Conservation (phyloP, 768 basidiomycete genomes). For the Pleurotus sapidus region DNA sequence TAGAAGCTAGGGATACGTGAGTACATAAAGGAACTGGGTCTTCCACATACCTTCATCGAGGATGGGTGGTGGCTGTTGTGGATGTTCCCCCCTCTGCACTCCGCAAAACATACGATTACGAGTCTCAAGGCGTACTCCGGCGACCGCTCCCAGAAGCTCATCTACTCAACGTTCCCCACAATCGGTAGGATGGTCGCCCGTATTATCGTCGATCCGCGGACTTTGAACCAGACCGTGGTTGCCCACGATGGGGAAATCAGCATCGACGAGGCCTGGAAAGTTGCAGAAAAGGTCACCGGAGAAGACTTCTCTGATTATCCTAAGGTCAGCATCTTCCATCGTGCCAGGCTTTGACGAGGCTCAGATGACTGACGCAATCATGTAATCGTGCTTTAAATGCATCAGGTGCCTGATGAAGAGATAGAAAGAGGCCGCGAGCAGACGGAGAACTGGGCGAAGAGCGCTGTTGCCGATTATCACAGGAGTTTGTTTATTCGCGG, state of each 20-base stretch:
- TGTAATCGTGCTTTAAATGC: neutral
- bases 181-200: neutral
- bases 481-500: neutral
- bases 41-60: neutral
- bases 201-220: neutral
- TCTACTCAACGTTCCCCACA: neutral
- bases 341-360: too few relatives aligned
- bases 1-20: neutral
- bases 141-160: neutral
- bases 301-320: conserved; percentile 2
- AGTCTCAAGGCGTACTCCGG: neutral
- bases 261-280: neutral
- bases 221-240: neutral
- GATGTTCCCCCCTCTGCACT: neutral
- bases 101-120: neutral
- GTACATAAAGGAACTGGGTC: neutral
- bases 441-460: neutral
- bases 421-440: neutral
- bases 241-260: neutral
- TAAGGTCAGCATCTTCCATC: neutral
- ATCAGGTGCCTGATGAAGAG: neutral
- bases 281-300: neutral
- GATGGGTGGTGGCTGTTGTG: neutral
- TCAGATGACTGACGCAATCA: too few relatives aligned
- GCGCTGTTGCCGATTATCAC: neutral